Evolutionary conservation across 805 yeast species (phyloP).

Genomic region (Yamadazyma sp.): DNA sequence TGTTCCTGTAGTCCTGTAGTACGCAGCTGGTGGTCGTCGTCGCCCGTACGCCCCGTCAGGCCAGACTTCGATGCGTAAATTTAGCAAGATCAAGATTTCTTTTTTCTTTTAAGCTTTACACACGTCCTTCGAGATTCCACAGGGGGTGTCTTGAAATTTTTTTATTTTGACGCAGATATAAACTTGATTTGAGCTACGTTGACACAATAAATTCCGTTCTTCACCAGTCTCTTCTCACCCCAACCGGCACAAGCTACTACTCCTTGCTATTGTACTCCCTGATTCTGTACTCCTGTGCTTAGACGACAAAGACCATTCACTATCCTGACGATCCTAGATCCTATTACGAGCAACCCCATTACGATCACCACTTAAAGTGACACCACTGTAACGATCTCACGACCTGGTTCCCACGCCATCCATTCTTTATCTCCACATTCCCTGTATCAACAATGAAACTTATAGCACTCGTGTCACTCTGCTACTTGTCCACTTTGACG

Average conservation of each 20-base stretch:
- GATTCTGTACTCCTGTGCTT: no score
- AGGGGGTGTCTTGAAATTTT: conserved; percentile 6
- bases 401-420: neutral
- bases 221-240: no score
- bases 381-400: conserved; percentile 5
- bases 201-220: no score
- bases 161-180: conserved; percentile 1
- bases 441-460: no score
- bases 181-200: no score
- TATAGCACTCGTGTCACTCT: conserved; percentile 1
- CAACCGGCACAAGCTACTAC: no score
- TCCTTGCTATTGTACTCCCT: neutral
- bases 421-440: neutral
- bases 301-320: conserved; percentile 3
- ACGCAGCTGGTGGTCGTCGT: no score
- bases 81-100: neutral
- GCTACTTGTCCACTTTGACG: neutral
- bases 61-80: no score
- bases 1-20: no score
- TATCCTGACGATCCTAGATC: conserved; percentile 4
- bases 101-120: conserved; percentile 2
- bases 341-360: no score
- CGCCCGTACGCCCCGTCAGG: no score
- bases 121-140: conserved; percentile 4
- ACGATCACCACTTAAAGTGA: no score